These are phyloP conservation scores for Peziza echinospora DNA, from an alignment of 495 filamentous ascomycete species.

Conservation along the genomic window DNA sequence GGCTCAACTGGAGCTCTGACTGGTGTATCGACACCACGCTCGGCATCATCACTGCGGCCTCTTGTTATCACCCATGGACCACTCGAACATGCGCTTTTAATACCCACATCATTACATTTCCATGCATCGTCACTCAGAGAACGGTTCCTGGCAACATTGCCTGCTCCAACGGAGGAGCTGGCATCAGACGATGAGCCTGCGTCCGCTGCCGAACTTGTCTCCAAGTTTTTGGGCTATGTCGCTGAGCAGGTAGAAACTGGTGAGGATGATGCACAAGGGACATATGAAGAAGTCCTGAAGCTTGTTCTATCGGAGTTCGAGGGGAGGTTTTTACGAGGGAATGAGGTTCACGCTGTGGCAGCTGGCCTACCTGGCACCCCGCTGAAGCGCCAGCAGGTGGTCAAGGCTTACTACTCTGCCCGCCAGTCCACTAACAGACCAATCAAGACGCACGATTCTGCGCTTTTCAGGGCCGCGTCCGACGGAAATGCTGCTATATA, in stretches of 20 bases:
- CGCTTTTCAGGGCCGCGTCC: slow-evolving; percentile 66
- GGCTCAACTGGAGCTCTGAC: slow-evolving; percentile 58
- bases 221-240: slow-evolving; percentile 74
- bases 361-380: slow-evolving; percentile 68
- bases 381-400: slow-evolving; percentile 69
- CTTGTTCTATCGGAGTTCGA: slow-evolving; percentile 86
- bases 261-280: slow-evolving; percentile 68
- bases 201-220: slow-evolving; percentile 71
- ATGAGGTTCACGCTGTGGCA: slow-evolving; percentile 83
- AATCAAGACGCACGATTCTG: slow-evolving; percentile 76
- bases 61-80: slow-evolving; percentile 78
- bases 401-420: slow-evolving; percentile 74
- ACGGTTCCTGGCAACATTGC: slow-evolving; percentile 60
- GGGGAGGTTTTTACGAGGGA: slow-evolving; percentile 77
- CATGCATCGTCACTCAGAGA: slow-evolving; percentile 84
- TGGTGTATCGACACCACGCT: slow-evolving; percentile 84
- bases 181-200: slow-evolving; percentile 96
- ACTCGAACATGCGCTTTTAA: slow-evolving; percentile 82
- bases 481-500: slow-evolving; percentile 63
- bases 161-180: slow-evolving; percentile 81
- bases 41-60: slow-evolving; percentile 66
- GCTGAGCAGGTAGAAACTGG: slow-evolving; percentile 70
- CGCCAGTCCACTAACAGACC: slow-evolving; percentile 60
- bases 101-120: slow-evolving; percentile 86
- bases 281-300: slow-evolving; percentile 70